Evolutionary conservation across 1,139 yeast species (phyloP).

Genomic region (Wickerhamiella infanticola): DNA sequence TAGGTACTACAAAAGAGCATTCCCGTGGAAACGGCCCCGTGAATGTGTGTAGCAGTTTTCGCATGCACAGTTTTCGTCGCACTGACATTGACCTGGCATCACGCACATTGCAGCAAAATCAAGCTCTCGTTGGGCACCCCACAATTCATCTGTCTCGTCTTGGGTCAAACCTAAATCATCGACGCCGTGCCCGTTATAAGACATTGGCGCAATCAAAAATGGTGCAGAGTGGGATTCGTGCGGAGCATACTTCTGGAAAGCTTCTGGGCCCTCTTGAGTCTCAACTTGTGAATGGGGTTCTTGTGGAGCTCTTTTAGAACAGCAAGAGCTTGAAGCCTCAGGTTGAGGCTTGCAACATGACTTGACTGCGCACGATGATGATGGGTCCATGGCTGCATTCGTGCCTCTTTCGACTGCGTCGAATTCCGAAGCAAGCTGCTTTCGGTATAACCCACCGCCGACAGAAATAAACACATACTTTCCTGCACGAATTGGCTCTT

Average conservation of each 20-base stretch:
- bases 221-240: slow-evolving; percentile 13
- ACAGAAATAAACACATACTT: slow-evolving; percentile 22
- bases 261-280: neutral
- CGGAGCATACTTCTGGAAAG: neutral
- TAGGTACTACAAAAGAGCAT: no score
- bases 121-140: slow-evolving; percentile 10
- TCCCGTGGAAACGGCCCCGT: neutral
- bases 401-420: neutral
- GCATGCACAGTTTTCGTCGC: slow-evolving; percentile 26
- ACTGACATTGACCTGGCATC: slow-evolving; percentile 26
- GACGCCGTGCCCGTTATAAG: slow-evolving; percentile 15
- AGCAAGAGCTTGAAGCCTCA: neutral
- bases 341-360: neutral
- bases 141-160: slow-evolving; percentile 13
- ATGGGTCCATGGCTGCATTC: neutral
- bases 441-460: slow-evolving; percentile 23
- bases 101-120: slow-evolving; percentile 24
- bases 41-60: slow-evolving; percentile 24
- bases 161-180: slow-evolving; percentile 13
- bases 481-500: slow-evolving; percentile 12
- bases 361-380: neutral
- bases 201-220: slow-evolving; percentile 25
- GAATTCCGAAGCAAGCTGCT: slow-evolving; percentile 7
- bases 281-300: neutral
- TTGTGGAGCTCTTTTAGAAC: neutral